phyloP scores from a whole-genome alignment of 495 filamentous ascomycete genomes.

The Cudoniella acicularis region DNA sequence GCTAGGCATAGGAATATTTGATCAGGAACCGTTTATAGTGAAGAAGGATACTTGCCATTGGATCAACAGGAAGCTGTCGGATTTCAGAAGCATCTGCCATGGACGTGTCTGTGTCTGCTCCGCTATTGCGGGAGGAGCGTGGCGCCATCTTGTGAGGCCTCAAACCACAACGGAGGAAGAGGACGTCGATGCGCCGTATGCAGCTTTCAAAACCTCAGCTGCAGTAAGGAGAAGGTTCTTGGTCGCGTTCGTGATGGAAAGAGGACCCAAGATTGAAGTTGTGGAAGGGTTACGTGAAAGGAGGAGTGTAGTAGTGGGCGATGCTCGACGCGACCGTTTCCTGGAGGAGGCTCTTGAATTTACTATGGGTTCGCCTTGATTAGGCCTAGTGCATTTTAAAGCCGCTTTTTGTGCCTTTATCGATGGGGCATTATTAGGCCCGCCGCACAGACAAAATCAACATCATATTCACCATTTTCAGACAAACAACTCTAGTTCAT shows the following conservation, averaged over 20 bases:
- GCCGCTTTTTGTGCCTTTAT: not conserved
- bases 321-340: constrained; percentile 7
- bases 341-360: not conserved
- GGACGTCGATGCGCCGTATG: constrained; percentile 9
- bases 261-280: not conserved
- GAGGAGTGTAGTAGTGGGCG: not conserved
- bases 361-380: not conserved
- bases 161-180: constrained; percentile 6
- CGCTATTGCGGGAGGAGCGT: constrained; percentile 43
- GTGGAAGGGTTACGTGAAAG: constrained; percentile 7
- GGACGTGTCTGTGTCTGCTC: constrained; percentile 46
- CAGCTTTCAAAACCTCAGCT: not conserved
- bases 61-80: constrained; percentile 31
- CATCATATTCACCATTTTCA: not conserved
- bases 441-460: not conserved
- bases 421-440: not conserved
- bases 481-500: not conserved
- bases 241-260: constrained; percentile 21
- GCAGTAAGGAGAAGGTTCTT: not conserved
- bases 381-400: no score
- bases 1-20: not conserved
- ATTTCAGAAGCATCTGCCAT: constrained; percentile 59
- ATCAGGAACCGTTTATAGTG: not conserved
- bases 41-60: constrained; percentile 40
- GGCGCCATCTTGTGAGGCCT: constrained; percentile 53